Base-by-base conservation (phyloP, 495 filamentous ascomycete species). In the Aspergillus baeticus region DNA sequence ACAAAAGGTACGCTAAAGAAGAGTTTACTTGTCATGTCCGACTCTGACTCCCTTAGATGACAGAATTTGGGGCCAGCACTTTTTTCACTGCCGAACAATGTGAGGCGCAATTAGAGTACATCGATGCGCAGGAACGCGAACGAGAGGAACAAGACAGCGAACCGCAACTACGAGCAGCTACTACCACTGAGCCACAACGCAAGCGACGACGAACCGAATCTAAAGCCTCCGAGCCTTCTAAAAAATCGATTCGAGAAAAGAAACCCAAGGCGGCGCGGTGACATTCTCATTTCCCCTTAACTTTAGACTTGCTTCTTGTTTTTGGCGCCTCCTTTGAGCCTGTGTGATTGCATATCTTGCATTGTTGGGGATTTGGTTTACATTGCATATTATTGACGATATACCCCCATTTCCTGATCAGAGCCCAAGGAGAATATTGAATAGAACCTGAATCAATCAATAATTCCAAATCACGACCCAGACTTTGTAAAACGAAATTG, bases 1-100 rank as follows among this genome's bases (percentile, higher is more conserved):
- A 44, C 65, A 75, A 50, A 81, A 79, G 77, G 79, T 82, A 63
- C 56, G 67, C 17, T 11, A 15, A 5, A 8, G 23, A 8, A 2
- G 18, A 35, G 14, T 17, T 41, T 11, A 1, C 5, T 38, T 3
- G 10, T 4, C 14, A 4, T 17, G 36, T 14, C 13, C 5, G 15
- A 14, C 14, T 38, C 26, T 29, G 26, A 29, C 26, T 29, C 8
- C 4, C 26, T 29, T 29, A 77, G 74, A 70, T 77, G 60, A 67
- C 66, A 63, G 70, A 76, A 55, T 51, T 76, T 17, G 73, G 73
- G 15, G 63, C 66, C 10, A 69, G 53, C 13, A 66, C 57, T 55
- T 44, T 54, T 8, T 77, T 72, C 33, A 69, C 70, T 0, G 54
- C 71, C 13, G 61, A 70, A 38, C 70, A 74, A 60, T 75, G 73